Conservation (phyloP, 306 rosid species). For the Dryas alaskensis region DNA sequence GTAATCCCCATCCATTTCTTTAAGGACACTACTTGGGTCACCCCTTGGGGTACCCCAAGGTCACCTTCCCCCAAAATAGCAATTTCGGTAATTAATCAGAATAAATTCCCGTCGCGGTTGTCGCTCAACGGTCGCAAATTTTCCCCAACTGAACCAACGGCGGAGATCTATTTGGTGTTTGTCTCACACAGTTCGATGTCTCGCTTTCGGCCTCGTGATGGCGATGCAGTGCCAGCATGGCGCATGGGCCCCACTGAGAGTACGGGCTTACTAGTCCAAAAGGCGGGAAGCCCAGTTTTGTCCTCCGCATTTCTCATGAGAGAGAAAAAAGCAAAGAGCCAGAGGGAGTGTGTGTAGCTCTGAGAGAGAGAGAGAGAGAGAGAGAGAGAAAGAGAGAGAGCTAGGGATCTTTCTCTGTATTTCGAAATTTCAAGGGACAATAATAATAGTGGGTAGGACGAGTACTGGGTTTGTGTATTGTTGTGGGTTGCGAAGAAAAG, state of each 20-base stretch:
- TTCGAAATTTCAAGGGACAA: background rate
- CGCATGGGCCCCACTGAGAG: constrained; percentile 50
- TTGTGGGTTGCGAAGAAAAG: constrained; percentile 21
- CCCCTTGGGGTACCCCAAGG: too few relatives aligned
- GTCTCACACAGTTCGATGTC: constrained; percentile 57
- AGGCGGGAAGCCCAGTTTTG: constrained; percentile 89
- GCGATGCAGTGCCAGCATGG: constrained; percentile 35
- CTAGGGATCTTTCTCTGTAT: constrained; percentile 1
- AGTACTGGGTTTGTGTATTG: background rate
- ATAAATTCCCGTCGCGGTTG: constrained; percentile 45
- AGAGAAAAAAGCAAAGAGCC: background rate
- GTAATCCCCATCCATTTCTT: background rate
- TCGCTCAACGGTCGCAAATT: constrained; percentile 23
- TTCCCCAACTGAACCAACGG: background rate
- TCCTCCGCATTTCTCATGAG: constrained; percentile 19
- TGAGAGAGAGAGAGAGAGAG: background rate
- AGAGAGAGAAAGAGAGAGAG: background rate
- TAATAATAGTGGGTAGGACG: background rate
- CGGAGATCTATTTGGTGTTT: background rate
- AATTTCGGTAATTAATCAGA: too few relatives aligned
- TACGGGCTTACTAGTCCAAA: constrained; percentile 37
- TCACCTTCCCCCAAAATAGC: too few relatives aligned
- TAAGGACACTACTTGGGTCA: too few relatives aligned
- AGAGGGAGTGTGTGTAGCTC: background rate
- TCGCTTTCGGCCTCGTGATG: constrained; percentile 54